Conservation (phyloP, 164 flowering plant species). For the Euptelea pleiosperma region DNA sequence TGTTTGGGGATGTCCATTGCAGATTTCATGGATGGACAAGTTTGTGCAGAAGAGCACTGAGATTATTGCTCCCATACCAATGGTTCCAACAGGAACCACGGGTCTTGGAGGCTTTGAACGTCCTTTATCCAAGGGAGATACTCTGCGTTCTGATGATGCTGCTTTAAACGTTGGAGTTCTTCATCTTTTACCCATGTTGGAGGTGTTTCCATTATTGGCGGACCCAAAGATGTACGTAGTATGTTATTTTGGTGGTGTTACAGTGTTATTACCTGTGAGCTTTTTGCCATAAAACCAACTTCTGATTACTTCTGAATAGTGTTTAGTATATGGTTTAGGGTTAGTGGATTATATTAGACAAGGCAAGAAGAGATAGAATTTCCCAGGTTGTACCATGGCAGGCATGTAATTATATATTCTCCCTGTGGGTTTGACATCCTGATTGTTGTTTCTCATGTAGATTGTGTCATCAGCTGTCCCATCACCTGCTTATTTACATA, state of each 20-base stretch:
- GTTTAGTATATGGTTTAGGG: no score
- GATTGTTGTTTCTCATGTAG: no score
- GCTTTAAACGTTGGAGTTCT: constrained; percentile 90
- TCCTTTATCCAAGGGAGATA: constrained; percentile 80
- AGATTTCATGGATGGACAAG: constrained; percentile 99
- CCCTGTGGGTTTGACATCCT: no score
- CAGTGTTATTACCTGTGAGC: background rate
- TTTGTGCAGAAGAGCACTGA: constrained; percentile 89
- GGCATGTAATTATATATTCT: no score
- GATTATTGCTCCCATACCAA: constrained; percentile 95
- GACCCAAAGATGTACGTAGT: constrained; percentile 66
- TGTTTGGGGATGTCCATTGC: constrained; percentile 18
- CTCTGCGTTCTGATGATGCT: constrained; percentile 84
- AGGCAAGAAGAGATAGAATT: no score
- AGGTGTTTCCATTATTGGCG: constrained; percentile 86
- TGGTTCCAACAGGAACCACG: constrained; percentile 86
- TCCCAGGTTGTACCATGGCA: no score
- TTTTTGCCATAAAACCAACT: background rate
- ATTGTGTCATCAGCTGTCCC: no score
- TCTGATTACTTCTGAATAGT: background rate
- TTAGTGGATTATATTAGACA: background rate
- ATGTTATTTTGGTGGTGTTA: background rate
- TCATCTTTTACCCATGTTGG: constrained; percentile 89
- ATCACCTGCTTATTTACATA: no score
- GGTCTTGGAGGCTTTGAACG: constrained; percentile 98